Evolutionary conservation across 192 early-diverging fungal species (phyloP).

Genomic region (Coemansia sp.): DNA sequence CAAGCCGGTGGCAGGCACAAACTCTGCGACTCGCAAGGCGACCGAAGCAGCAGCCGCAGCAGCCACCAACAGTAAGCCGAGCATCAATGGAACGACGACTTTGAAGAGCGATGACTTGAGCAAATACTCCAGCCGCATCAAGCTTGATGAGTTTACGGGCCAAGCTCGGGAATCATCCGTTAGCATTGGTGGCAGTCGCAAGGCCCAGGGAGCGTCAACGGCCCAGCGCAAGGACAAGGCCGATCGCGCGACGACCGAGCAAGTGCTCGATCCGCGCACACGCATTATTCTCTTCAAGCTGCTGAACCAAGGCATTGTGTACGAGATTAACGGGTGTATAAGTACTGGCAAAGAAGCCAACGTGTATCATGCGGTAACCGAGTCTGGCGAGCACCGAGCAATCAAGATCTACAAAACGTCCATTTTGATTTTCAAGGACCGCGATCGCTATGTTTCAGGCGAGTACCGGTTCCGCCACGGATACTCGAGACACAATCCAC

Average conservation of each 20-base stretch:
- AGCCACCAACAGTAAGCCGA: constrained; percentile 14
- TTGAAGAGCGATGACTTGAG: constrained; percentile 54
- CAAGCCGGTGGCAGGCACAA: background rate
- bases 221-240: constrained; percentile 76
- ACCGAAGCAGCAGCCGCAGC: constrained; percentile 16
- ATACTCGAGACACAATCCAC: constrained; percentile 87
- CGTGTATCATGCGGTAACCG: constrained; percentile 93
- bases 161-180: background rate
- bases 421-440: constrained; percentile 96
- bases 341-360: constrained; percentile 99
- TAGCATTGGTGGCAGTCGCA: constrained; percentile 39
- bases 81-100: constrained; percentile 10
- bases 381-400: constrained; percentile 74
- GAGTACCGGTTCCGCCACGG: constrained; percentile 95
- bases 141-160: constrained; percentile 55
- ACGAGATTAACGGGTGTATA: constrained; percentile 95
- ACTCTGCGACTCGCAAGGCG: constrained; percentile 9
- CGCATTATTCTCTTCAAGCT: constrained; percentile 96
- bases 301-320: constrained; percentile 82
- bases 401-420: constrained; percentile 99
- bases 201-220: constrained; percentile 23
- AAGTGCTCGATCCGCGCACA: constrained; percentile 96
- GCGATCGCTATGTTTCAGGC: constrained; percentile 94
- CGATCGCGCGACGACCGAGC: constrained; percentile 93
- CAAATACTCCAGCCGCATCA: constrained; percentile 69